Evolutionary conservation across 768 basidiomycete genomes (phyloP), one percentile per base, ranked within the genome.

Genomic region (Leccinum aurantiacum): DNA sequence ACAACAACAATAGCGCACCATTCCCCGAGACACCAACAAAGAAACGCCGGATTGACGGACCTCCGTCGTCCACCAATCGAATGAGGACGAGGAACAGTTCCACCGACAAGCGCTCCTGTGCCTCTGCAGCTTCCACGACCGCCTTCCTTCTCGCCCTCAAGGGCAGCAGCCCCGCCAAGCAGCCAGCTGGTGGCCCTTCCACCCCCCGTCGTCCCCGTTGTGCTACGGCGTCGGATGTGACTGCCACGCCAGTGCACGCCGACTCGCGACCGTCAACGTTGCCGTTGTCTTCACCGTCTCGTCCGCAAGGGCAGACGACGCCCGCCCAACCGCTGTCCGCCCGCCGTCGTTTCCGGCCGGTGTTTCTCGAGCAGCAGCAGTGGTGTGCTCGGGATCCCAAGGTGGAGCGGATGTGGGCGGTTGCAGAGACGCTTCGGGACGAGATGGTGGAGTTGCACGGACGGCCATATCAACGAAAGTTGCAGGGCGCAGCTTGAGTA

Each of bases 331-430:
- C 44, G 5, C 37, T 8, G 15, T 24, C 22, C 24, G 58, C 65
- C 17, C 70, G 69, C 10, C 50, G 29, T 51, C 50, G 29, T 29
- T 29, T 51, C 50, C 29, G 29, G 7, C 7, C 25, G 6, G n/a
- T 83, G 15, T 84, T 82, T 68, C 70, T 77, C 3, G 82, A 82
- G 62, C 77, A 79, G 19, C 65, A 75, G 53, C 80, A 83, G 53
- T 84, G 83, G 19, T 47, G 53, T 10, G 54, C 49, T 11, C 41
- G 9, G 9, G 41, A 41, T 5, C 48, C 48, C 37, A 75, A 69
- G 54, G 65, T 65, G n/a, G 66, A 67, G 35, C 60, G 52, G n/a
- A 64, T 72, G 47, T 73, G 73, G 72, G 61, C 53, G 3, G 58
- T 6, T 29, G 70, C 67, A 17, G 50, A 55, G 37, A 27, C 13